phyloP scores from a whole-genome alignment of 108 stramenopile genomes.

The Cyclotella baltica region DNA sequence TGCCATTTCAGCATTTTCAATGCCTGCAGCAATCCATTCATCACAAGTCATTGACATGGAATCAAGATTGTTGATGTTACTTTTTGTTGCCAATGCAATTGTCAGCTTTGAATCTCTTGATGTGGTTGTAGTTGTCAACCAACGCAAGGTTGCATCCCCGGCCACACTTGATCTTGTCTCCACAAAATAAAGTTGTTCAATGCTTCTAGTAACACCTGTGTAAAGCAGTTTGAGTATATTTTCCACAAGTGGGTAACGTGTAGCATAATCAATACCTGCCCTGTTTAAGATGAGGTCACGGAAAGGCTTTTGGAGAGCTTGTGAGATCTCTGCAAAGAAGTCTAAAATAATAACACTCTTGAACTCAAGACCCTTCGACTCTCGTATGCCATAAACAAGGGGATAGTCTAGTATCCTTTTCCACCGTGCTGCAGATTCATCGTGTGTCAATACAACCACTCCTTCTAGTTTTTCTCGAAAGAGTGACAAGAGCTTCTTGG shows the following conservation, averaged over 20 bases:
- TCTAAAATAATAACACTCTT: slow-evolving; percentile 63
- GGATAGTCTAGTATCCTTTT: slow-evolving; percentile 22
- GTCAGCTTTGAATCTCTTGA: background rate
- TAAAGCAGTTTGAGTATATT: slow-evolving; percentile 60
- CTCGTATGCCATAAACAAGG: slow-evolving; percentile 58
- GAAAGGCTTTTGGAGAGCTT: slow-evolving; percentile 57
- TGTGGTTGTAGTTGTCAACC: slow-evolving; percentile 23
- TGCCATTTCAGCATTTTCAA: slow-evolving; percentile 51
- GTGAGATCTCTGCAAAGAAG: slow-evolving; percentile 58
- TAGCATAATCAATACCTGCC: slow-evolving; percentile 14
- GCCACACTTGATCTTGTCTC: slow-evolving; percentile 53
- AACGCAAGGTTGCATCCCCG: slow-evolving; percentile 51
- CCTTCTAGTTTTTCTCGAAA: too few species aligned
- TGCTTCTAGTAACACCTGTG: slow-evolving; percentile 62
- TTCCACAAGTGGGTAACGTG: slow-evolving; percentile 51
- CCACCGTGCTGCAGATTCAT: slow-evolving; percentile 36
- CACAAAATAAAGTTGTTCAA: slow-evolving; percentile 58
- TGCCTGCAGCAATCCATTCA: slow-evolving; percentile 47
- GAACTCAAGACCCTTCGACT: slow-evolving; percentile 70
- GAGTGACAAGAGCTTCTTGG: slow-evolving; percentile 16
- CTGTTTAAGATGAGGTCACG: slow-evolving; percentile 49
- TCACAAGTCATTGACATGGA: slow-evolving; percentile 54
- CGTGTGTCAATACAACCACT: slow-evolving; percentile 56
- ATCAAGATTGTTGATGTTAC: slow-evolving; percentile 51
- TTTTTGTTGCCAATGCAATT: slow-evolving; percentile 38